These are phyloP conservation scores for Schizothecium vesticola DNA, from an alignment of 495 filamentous ascomycete genomes.

Conservation along the genomic window DNA sequence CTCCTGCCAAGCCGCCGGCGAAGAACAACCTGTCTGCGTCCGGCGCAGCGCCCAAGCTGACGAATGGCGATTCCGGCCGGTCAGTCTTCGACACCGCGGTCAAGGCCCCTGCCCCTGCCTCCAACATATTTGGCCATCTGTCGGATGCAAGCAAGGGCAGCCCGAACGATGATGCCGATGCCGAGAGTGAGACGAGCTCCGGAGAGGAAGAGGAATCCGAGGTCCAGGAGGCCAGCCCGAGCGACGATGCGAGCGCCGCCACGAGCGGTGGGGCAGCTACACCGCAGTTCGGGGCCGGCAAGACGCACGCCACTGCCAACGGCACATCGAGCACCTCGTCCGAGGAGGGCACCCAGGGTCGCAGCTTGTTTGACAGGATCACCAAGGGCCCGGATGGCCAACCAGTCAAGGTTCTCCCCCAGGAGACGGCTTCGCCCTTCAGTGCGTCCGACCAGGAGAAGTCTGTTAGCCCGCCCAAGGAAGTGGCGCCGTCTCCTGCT, in stretches of 20 bases:
- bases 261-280: conserved; percentile 33
- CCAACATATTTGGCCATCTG: conserved; percentile 60
- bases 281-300: conserved; percentile 26
- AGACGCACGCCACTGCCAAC: conserved; percentile 18
- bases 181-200: conserved; percentile 44
- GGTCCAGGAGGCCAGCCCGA: conserved; percentile 29
- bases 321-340: conserved; percentile 29
- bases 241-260: conserved; percentile 28
- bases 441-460: conserved; percentile 27
- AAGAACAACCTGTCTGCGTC: conserved; percentile 29
- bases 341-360: conserved; percentile 34
- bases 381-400: conserved; percentile 45
- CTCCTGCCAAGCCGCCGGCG: conserved; percentile 19
- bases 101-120: conserved; percentile 17
- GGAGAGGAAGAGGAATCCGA: conserved; percentile 41
- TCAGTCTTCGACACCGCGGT: conserved; percentile 25
- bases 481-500: conserved; percentile 13
- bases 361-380: conserved; percentile 57
- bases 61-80: conserved; percentile 15
- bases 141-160: conserved; percentile 49
- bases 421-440: conserved; percentile 23
- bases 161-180: conserved; percentile 39
- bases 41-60: conserved; percentile 4
- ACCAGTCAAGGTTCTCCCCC: conserved; percentile 32
- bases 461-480: conserved; percentile 30